Evolutionary conservation across 2,329 filamentous ascomycete species (phyloP).

Genomic region (Chaetothyriales sp.): DNA sequence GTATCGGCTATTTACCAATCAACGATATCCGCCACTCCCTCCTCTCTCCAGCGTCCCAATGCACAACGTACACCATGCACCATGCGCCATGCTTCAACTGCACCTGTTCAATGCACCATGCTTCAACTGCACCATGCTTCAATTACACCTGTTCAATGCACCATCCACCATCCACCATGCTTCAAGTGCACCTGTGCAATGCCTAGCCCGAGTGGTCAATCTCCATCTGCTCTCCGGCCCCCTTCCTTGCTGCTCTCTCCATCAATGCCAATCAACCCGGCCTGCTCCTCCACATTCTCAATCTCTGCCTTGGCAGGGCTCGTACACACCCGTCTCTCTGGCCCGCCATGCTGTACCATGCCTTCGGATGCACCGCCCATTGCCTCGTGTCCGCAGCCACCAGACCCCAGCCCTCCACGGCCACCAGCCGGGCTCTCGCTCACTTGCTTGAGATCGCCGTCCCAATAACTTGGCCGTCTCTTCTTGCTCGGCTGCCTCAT

Average conservation of each 20-base stretch:
- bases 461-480: constrained; percentile 18
- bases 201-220: not conserved
- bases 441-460: constrained; percentile 16
- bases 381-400: not conserved
- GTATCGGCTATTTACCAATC: not conserved
- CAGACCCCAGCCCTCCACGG: no score
- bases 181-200: not conserved
- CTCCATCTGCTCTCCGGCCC: not conserved
- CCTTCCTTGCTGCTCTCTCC: no score
- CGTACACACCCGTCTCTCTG: constrained; percentile 1
- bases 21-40: not conserved
- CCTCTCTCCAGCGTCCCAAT: not conserved
- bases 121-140: not conserved
- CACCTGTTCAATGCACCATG: not conserved
- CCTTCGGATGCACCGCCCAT: not conserved
- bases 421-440: constrained; percentile 14
- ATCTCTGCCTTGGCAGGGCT: not conserved
- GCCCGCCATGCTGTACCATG: not conserved
- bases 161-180: not conserved
- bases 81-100: not conserved
- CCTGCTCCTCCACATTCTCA: not conserved
- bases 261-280: not conserved
- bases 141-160: no score
- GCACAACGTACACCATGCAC: not conserved
- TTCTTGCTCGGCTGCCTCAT: constrained; percentile 11